These are phyloP conservation scores for Saccharomycodes ludwigii DNA, from an alignment of 805 yeast species.

Conservation along the genomic window DNA sequence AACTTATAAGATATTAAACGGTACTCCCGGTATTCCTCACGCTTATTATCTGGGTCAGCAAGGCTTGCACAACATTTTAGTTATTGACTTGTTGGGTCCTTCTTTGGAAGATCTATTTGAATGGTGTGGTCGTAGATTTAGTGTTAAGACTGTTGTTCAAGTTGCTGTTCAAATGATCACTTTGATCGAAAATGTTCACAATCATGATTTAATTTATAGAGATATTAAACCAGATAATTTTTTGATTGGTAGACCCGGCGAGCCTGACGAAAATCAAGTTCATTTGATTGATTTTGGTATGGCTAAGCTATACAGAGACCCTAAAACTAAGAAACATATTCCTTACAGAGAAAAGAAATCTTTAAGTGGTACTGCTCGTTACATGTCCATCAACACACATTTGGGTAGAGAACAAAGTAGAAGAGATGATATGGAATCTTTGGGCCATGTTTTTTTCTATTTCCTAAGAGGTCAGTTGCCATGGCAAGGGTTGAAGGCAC, in stretches of 20 bases:
- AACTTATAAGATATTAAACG: slow-evolving; percentile 79
- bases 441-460: slow-evolving; percentile 94
- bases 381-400: slow-evolving; percentile 96
- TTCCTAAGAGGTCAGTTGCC: slow-evolving; percentile 90
- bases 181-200: slow-evolving; percentile 77
- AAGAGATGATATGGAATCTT: slow-evolving; percentile 90
- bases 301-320: slow-evolving; percentile 97
- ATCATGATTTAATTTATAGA: slow-evolving; percentile 81
- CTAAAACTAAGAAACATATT: slow-evolving; percentile 87
- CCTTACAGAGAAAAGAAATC: slow-evolving; percentile 96
- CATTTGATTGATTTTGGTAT: slow-evolving; percentile 95
- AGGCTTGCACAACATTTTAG: slow-evolving; percentile 89
- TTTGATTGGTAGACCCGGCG: slow-evolving; percentile 78
- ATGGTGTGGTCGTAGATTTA: slow-evolving; percentile 92
- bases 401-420: slow-evolving; percentile 94
- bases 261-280: slow-evolving; percentile 72
- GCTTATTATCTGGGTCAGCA: slow-evolving; percentile 99
- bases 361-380: slow-evolving; percentile 94
- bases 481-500: slow-evolving; percentile 98
- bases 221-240: slow-evolving; percentile 98
- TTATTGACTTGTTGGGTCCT: slow-evolving; percentile 91
- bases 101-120: slow-evolving; percentile 92
- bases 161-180: slow-evolving; percentile 91
- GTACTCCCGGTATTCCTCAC: slow-evolving; percentile 77
- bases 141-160: slow-evolving; percentile 81